Percentiles rank a stretch among this genome's conserved stretches.
Conservation (phyloP, 306 rosid species). For the Albizia julibrissin region DNA sequence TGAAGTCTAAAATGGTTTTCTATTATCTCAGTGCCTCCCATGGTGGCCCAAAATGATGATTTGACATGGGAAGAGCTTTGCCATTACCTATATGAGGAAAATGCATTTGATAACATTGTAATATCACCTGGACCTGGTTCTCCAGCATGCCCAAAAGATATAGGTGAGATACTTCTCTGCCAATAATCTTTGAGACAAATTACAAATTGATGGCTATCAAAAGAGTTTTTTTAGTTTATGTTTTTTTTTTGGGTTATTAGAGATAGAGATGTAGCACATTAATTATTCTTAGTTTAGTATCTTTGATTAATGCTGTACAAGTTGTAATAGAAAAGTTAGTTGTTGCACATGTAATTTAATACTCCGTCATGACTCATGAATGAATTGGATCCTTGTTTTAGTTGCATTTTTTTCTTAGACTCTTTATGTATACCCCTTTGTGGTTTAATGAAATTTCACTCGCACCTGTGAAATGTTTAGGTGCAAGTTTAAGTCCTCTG, state of each 20-base stretch:
- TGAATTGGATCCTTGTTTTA: not conserved
- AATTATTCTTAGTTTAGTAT: not conserved
- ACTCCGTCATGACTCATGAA: constrained; percentile 22
- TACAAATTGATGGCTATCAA: not conserved
- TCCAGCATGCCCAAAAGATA: constrained; percentile 78
- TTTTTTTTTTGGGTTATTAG: not conserved
- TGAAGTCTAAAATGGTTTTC: constrained; percentile 22
- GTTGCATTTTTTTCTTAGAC: constrained; percentile 15
- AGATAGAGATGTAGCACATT: not conserved
- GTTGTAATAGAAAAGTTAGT: constrained; percentile 21
- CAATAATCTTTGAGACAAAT: not conserved
- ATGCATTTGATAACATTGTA: constrained; percentile 91
- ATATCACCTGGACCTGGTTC: constrained; percentile 99
- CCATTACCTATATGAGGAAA: constrained; percentile 74
- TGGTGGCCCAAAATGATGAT: constrained; percentile 83
- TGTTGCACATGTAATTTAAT: constrained; percentile 13
- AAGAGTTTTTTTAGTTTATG: not conserved
- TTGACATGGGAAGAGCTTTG: constrained; percentile 81
- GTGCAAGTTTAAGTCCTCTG: constrained; percentile 1
- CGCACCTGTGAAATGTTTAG: constrained; percentile 19
- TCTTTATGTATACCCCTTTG: not conserved
- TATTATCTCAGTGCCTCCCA: constrained; percentile 80
- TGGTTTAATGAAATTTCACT: constrained; percentile 24
- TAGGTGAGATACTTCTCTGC: constrained; percentile 63
- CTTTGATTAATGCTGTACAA: constrained; percentile 12